Evolutionary conservation across 78 protist species (phyloP).

Genomic region (Dictyostelium capitatum): DNA sequence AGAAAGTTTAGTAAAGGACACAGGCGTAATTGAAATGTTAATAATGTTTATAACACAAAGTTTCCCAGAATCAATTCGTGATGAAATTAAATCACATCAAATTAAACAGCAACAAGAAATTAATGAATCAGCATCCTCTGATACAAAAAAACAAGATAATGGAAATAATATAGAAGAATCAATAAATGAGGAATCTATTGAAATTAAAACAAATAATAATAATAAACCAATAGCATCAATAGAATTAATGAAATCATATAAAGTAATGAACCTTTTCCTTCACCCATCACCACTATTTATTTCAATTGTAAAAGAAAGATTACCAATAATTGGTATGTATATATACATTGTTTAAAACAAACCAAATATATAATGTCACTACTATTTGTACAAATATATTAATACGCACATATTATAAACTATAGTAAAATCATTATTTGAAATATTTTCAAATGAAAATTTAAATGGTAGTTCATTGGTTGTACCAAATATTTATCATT

Average conservation of each 20-base stretch:
- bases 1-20: constrained; percentile 45
- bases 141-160: background rate
- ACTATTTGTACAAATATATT: too few relatives aligned
- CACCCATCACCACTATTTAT: constrained; percentile 74
- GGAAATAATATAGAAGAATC: background rate
- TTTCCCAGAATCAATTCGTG: constrained; percentile 22
- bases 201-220: background rate
- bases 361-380: background rate
- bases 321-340: constrained; percentile 35
- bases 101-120: background rate
- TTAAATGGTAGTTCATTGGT: constrained; percentile 5
- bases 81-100: background rate
- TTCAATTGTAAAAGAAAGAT: constrained; percentile 43
- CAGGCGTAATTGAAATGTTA: constrained; percentile 44
- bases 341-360: too few relatives aligned
- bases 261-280: constrained; percentile 58
- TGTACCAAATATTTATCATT: constrained; percentile 51
- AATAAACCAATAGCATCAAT: background rate
- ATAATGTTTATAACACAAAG: constrained; percentile 39
- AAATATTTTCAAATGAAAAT: constrained; percentile 32
- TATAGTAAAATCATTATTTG: constrained; percentile 22
- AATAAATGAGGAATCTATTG: background rate
- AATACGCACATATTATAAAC: background rate
- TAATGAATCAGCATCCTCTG: background rate
- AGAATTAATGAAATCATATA: constrained; percentile 41